Percentiles rank a stretch among this genome's conserved stretches.
Evolutionary conservation across 495 filamentous ascomycete genomes (phyloP).

Genomic region (Penicillium argentinense): DNA sequence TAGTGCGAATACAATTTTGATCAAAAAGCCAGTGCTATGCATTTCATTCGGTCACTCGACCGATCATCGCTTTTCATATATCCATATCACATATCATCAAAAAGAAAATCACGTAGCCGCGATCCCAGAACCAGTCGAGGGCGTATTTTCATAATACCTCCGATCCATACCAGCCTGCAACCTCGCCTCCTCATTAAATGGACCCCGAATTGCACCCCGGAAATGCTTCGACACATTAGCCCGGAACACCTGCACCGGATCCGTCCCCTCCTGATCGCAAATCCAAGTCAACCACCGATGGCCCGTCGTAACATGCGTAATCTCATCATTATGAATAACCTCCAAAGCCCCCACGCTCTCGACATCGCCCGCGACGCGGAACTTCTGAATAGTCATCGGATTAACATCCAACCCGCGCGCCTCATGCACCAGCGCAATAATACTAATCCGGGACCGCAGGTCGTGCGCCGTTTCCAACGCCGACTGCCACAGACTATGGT

Average conservation of each 20-base stretch:
- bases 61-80: slow-evolving; percentile 1
- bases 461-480: slow-evolving; percentile 48
- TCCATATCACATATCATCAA: no score
- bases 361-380: slow-evolving; percentile 43
- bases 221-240: slow-evolving; percentile 50
- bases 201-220: slow-evolving; percentile 44
- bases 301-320: slow-evolving; percentile 56
- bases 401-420: slow-evolving; percentile 54
- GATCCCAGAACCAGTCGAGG: slow-evolving; percentile 2
- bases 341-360: slow-evolving; percentile 47
- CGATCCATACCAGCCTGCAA: slow-evolving; percentile 50
- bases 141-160: slow-evolving; percentile 43
- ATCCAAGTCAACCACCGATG: slow-evolving; percentile 56
- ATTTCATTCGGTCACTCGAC: background rate
- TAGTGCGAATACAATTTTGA: background rate
- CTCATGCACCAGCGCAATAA: slow-evolving; percentile 54
- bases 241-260: slow-evolving; percentile 52
- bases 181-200: slow-evolving; percentile 51
- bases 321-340: slow-evolving; percentile 55
- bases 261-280: slow-evolving; percentile 48
- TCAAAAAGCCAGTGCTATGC: no score
- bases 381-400: slow-evolving; percentile 55
- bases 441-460: slow-evolving; percentile 51
- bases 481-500: slow-evolving; percentile 52
- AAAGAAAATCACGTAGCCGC: slow-evolving; percentile 11